These are phyloP conservation scores for Periglandula ipomoeae DNA, from an alignment of 2,329 filamentous ascomycete genomes.

Conservation along the genomic window DNA sequence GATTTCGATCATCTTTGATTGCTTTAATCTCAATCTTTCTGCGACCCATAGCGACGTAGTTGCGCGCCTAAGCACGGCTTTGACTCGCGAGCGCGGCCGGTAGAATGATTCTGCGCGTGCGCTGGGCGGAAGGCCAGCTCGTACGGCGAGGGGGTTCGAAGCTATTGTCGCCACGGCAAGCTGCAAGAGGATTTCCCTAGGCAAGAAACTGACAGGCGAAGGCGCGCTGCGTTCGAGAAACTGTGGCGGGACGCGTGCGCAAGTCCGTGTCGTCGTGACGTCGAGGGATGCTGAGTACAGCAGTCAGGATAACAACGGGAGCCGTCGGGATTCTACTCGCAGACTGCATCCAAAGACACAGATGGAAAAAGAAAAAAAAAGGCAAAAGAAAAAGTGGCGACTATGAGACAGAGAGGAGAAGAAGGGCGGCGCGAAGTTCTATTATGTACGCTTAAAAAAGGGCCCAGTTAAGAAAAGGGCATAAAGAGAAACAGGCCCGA, in stretches of 20 bases:
- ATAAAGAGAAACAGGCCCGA: neutral
- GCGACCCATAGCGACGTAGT: conserved; percentile 62
- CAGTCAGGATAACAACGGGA: neutral
- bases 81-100: conserved; percentile 2
- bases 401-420: conserved; percentile 7
- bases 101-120: conserved; percentile 4
- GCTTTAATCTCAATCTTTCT: conserved; percentile 99
- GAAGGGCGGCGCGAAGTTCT: conserved; percentile 6
- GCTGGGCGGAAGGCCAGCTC: neutral
- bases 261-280: neutral
- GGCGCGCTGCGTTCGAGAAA: neutral
- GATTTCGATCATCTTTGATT: conserved; percentile 97
- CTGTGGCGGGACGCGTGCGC: neutral
- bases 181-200: neutral
- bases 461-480: neutral
- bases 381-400: conserved; percentile 8
- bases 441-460: conserved; percentile 6
- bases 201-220: neutral
- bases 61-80: conserved; percentile 8
- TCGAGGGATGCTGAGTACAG: neutral
- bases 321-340: neutral
- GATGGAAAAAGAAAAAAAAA: neutral
- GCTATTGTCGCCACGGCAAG: neutral
- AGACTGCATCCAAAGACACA: neutral
- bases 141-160: neutral